Evolutionary conservation across 2,329 filamentous ascomycete species (phyloP).

Genomic region (Stemphylium vesicarium): DNA sequence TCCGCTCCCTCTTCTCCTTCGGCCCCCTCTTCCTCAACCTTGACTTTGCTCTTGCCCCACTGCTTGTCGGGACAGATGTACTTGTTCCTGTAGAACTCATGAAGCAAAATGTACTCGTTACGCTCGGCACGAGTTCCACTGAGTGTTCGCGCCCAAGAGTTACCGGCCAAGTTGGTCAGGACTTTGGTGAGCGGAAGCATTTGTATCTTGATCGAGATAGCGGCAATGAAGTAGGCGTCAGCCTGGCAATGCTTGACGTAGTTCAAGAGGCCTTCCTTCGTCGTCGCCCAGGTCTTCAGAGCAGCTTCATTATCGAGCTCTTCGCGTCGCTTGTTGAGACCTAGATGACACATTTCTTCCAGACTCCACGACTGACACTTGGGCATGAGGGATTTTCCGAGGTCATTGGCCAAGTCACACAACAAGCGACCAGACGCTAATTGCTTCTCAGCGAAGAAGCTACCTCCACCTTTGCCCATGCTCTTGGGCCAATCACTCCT

Average conservation of each 20-base stretch:
- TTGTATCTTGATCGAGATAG: constrained; percentile 85
- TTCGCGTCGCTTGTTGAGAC: constrained; percentile 76
- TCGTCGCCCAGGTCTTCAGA: constrained; percentile 83
- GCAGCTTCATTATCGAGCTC: constrained; percentile 90
- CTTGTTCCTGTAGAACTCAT: constrained; percentile 95
- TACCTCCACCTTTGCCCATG: constrained; percentile 83
- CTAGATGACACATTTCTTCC: constrained; percentile 95
- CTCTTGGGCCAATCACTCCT: constrained; percentile 85
- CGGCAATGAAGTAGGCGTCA: constrained; percentile 95
- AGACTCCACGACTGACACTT: constrained; percentile 98
- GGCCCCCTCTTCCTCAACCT: constrained; percentile 73
- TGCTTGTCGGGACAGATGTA: constrained; percentile 98
- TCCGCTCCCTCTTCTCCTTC: constrained; percentile 72
- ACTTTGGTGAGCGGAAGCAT: constrained; percentile 94
- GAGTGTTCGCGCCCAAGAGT: constrained; percentile 95
- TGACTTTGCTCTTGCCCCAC: constrained; percentile 75
- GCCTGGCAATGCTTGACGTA: constrained; percentile 93
- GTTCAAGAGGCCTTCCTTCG: constrained; percentile 86
- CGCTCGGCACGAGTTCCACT: constrained; percentile 96
- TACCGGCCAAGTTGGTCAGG: constrained; percentile 93
- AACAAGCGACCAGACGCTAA: constrained; percentile 86
- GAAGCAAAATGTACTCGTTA: constrained; percentile 98
- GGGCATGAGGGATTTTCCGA: constrained; percentile 94
- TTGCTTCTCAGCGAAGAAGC: constrained; percentile 92
- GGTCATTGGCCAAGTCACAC: constrained; percentile 94